Conservation (phyloP, 2,329 filamentous ascomycete genomes). For the Paecilomyces niveus region DNA sequence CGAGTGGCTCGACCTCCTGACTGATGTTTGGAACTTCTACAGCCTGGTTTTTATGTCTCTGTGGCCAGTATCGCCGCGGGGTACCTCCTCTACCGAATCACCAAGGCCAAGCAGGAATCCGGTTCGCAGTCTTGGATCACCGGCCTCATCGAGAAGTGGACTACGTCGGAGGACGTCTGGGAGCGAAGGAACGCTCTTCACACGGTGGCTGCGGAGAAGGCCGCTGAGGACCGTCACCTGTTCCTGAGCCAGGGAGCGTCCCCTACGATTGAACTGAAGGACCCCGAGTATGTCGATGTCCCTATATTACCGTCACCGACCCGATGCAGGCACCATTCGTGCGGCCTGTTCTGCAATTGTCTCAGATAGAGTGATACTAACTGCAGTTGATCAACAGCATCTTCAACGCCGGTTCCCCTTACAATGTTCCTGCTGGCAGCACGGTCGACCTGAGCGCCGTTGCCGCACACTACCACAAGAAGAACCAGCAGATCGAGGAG, state of each 20-base stretch:
- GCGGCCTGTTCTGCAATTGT: neutral
- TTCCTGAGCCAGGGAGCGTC: slow-evolving; percentile 42
- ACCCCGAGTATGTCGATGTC: slow-evolving; percentile 53
- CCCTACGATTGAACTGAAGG: slow-evolving; percentile 48
- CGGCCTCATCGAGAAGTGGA: slow-evolving; percentile 49
- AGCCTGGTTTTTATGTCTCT: slow-evolving; percentile 43
- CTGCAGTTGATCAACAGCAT: slow-evolving; percentile 36
- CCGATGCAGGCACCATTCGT: neutral
- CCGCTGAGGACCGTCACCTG: slow-evolving; percentile 55
- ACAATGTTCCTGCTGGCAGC: slow-evolving; percentile 57
- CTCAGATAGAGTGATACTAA: neutral
- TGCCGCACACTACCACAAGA: slow-evolving; percentile 56
- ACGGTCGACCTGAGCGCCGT: slow-evolving; percentile 52
- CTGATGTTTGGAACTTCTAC: slow-evolving; percentile 9
- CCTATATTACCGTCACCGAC: neutral
- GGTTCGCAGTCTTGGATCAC: slow-evolving; percentile 34
- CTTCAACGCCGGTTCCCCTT: slow-evolving; percentile 57
- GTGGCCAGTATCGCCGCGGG: slow-evolving; percentile 36
- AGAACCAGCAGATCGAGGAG: slow-evolving; percentile 51
- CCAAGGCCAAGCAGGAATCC: slow-evolving; percentile 30
- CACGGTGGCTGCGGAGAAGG: slow-evolving; percentile 55
- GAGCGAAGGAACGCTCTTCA: slow-evolving; percentile 54
- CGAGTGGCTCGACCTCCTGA: neutral
- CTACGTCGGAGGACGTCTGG: slow-evolving; percentile 46
- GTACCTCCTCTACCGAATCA: slow-evolving; percentile 37